phyloP scores from a whole-genome alignment of 108 stramenopile species.

The Asterionellopsis glacialis region DNA sequence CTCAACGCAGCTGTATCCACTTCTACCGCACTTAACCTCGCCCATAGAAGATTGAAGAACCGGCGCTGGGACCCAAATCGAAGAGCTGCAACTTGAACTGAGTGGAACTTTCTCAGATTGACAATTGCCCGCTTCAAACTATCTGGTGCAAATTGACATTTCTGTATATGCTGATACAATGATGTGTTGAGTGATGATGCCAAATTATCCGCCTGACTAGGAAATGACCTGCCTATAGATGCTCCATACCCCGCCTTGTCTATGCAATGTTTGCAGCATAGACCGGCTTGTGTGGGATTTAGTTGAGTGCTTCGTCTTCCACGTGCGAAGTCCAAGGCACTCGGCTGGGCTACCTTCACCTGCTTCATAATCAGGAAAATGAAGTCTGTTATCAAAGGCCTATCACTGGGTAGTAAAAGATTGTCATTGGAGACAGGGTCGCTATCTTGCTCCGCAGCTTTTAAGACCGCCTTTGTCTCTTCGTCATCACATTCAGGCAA shows the following conservation, averaged over 20 bases:
- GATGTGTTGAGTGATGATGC: slow-evolving; percentile 45
- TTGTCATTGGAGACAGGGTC: slow-evolving; percentile 19
- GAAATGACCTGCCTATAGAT: slow-evolving; percentile 41
- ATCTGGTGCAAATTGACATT: slow-evolving; percentile 24
- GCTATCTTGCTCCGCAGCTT: slow-evolving; percentile 15
- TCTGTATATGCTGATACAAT: slow-evolving; percentile 47
- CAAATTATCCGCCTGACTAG: slow-evolving; percentile 51
- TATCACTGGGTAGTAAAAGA: slow-evolving; percentile 31
- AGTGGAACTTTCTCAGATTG: slow-evolving; percentile 35
- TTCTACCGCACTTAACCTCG: slow-evolving; percentile 13
- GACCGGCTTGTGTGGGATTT: slow-evolving; percentile 8
- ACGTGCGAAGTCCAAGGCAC: slow-evolving; percentile 18
- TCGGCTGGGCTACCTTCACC: slow-evolving; percentile 35
- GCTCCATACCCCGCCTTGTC: slow-evolving; percentile 1
- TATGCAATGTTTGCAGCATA: slow-evolving; percentile 21
- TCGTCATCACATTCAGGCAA: slow-evolving; percentile 7
- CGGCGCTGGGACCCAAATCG: slow-evolving; percentile 48
- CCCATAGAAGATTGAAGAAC: slow-evolving; percentile 45
- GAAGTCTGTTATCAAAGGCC: slow-evolving; percentile 42
- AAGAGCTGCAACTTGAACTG: slow-evolving; percentile 31
- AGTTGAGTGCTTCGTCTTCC: slow-evolving; percentile 17
- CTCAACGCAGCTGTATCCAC: neutral
- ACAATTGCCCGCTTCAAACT: slow-evolving; percentile 28
- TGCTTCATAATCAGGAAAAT: slow-evolving; percentile 51
- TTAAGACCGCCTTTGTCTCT: slow-evolving; percentile 18